A percentile compares a stretch with the other conserved stretches of the same genome.
phyloP scores from a whole-genome alignment of 768 basidiomycete species.

The Boletellus sp. region DNA sequence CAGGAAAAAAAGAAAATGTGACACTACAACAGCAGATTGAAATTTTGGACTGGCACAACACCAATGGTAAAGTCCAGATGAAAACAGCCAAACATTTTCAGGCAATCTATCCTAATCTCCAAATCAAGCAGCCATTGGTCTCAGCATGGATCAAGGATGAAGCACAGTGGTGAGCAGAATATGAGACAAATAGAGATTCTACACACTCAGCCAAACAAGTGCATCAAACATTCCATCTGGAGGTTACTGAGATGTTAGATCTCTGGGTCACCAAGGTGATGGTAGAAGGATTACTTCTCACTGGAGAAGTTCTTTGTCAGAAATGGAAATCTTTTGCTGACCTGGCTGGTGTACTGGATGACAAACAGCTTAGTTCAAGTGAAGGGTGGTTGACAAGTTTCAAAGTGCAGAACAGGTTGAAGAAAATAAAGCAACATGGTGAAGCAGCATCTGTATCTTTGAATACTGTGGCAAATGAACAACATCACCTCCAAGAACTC shows the following conservation, averaged over 20 bases:
- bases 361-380: not conserved
- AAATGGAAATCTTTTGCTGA: slow-evolving; percentile 32
- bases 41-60: slow-evolving; percentile 36
- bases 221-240: not conserved
- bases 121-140: slow-evolving; percentile 32
- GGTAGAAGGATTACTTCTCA: not conserved
- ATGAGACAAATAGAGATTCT: slow-evolving; percentile 7
- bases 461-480: slow-evolving; percentile 26
- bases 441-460: slow-evolving; percentile 32
- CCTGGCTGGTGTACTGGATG: not conserved
- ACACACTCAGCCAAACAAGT: not conserved
- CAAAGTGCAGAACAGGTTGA: not conserved
- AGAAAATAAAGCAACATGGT: slow-evolving; percentile 21
- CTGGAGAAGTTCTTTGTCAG: too few species aligned
- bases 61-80: slow-evolving; percentile 31
- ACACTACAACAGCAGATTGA: slow-evolving; percentile 34
- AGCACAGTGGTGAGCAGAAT: not conserved
- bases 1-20: slow-evolving; percentile 22
- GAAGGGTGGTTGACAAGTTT: not conserved
- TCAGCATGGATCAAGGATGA: slow-evolving; percentile 30
- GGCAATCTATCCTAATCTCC: slow-evolving; percentile 29
- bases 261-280: not conserved
- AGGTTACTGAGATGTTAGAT: not conserved
- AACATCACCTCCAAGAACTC: slow-evolving; percentile 22
- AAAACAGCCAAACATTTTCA: slow-evolving; percentile 21